Base-by-base conservation (phyloP, 352 stramenopile species). In the Globisporangium carolinianum region DNA sequence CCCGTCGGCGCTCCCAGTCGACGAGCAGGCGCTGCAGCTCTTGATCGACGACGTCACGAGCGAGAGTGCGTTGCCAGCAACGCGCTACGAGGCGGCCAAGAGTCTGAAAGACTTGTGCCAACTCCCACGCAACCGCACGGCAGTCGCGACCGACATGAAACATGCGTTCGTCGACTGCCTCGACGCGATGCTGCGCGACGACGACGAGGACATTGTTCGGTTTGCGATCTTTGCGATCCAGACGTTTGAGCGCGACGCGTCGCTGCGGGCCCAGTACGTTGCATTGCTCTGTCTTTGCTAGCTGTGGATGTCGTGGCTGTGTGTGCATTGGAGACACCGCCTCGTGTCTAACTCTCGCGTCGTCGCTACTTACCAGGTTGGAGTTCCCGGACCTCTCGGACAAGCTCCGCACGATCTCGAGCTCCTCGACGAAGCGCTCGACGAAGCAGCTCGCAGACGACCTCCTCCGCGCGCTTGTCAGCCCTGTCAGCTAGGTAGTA, bases 181-280 rank as follows among this genome's bases (percentile, higher is more conserved):
- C 55, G 67, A 79, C 50, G 73, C 61, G 10, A 88, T 91, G 79
- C 69, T 91, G 42, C 69, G 75, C 47, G 77, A 87, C 59, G 66
- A 83, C 24, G 76, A 88, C 57, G 79, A 91, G 60, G 76, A 91
- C 57, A 83, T 89, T 43, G 67, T 88, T 12, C 81, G 81, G 18
- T 89, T 88, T 53, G 81, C 76, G 41, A 85, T 91, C 57, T 89
- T 73, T 64, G 69, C 67, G 42, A 88, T 91, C 45, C 62, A 89
- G 54, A 86, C 78, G 57, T 89, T 89, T 46, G 75, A 73, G 35
- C 58, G 79, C 52, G 81, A 89, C 60, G 53, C 72, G 35, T 63
- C 66, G 12, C 58, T 75, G 7, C 65, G 76, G 59, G 71, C 79
- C 48, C 59, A 71, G 73, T 86, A 62, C 54, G 74, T 81, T 47